phyloP scores from a whole-genome alignment of 2,329 filamentous ascomycete species.

The Magnaporthiopsis incrustans region DNA sequence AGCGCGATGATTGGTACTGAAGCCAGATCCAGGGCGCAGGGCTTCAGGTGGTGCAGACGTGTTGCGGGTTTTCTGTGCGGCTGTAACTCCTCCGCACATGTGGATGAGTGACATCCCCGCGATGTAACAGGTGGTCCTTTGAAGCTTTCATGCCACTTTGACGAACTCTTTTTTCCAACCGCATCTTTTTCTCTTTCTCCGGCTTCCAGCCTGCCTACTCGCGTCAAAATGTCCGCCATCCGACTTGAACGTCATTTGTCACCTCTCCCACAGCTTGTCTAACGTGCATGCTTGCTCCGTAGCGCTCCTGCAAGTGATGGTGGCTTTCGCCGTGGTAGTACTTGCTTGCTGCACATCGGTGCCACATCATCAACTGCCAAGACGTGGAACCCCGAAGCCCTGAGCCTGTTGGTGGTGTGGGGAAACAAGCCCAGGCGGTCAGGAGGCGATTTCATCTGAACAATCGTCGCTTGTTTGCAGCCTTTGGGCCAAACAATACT shows the following conservation, averaged over 20 bases:
- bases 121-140: background rate
- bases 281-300: background rate
- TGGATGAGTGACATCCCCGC: background rate
- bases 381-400: no score
- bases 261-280: background rate
- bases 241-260: background rate
- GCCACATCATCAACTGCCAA: background rate
- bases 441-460: background rate
- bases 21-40: background rate
- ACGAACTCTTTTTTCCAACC: background rate
- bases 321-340: background rate
- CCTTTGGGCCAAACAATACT: background rate
- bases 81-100: no score
- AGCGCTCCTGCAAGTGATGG: background rate
- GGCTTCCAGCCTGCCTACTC: background rate
- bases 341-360: background rate
- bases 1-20: no score
- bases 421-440: background rate
- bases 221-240: background rate
- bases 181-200: background rate
- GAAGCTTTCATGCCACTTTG: background rate
- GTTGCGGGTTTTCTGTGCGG: background rate
- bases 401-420: background rate
- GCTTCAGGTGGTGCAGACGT: background rate
- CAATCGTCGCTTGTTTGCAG: background rate